phyloP scores from a whole-genome alignment of 352 stramenopile genomes.

The Chloridella minuta region DNA sequence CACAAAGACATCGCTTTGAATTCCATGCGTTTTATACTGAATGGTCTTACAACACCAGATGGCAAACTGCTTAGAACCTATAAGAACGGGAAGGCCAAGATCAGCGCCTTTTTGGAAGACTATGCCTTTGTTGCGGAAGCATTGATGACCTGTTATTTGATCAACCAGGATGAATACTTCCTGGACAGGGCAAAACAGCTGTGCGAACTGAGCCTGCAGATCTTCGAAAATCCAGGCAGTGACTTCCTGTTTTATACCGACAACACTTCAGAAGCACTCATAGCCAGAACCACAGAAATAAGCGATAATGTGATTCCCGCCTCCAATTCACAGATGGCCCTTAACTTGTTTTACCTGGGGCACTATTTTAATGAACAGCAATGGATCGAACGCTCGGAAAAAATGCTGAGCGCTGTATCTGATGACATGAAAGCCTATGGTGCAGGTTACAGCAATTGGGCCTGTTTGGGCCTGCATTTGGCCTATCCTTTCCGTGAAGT shows the following conservation, averaged over 20 bases:
- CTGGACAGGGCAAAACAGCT: not conserved
- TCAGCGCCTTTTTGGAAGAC: not conserved
- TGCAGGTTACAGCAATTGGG: not conserved
- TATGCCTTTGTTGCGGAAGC: not conserved
- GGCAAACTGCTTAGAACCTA: not conserved
- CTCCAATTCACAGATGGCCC: not conserved
- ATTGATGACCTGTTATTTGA: not conserved
- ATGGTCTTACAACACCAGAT: not conserved
- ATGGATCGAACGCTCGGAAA: not conserved
- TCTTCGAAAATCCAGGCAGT: not conserved
- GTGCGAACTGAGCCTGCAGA: not conserved
- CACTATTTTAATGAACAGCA: not conserved
- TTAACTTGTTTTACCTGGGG: not conserved
- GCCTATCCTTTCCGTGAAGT: not conserved
- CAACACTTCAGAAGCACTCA: not conserved
- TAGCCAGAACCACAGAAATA: not conserved
- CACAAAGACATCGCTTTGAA: not conserved
- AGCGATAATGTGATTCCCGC: not conserved
- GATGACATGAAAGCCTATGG: not conserved
- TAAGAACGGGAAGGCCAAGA: not conserved
- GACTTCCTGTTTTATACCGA: not conserved
- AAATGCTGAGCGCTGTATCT: not conserved
- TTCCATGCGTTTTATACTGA: not conserved
- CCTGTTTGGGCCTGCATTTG: not conserved
- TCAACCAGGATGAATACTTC: not conserved